Conservation (phyloP, 1,139 yeast genomes). For the Candida neerlandica region DNA sequence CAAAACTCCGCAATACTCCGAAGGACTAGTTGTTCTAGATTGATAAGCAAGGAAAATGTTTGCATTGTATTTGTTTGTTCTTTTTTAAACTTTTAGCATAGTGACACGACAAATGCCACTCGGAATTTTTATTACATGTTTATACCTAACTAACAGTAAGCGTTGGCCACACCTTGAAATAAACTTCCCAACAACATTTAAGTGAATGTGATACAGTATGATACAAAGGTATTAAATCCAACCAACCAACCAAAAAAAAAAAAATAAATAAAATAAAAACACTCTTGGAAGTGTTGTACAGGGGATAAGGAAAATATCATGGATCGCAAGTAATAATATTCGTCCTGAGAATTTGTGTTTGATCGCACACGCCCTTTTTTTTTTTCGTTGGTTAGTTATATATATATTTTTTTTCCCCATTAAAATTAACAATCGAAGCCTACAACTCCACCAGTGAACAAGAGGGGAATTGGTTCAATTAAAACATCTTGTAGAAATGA, state of each 20-base stretch:
- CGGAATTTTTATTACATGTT: too few species aligned
- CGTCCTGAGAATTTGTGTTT: too few species aligned
- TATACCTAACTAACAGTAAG: too few species aligned
- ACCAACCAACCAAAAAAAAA: too few species aligned
- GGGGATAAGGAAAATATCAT: too few species aligned
- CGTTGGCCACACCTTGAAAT: not conserved
- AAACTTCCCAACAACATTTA: too few species aligned
- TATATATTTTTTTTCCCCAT: not conserved
- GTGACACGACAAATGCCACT: not conserved
- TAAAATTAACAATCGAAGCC: not conserved
- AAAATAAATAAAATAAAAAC: too few species aligned
- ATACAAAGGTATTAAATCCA: too few species aligned
- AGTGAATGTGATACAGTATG: too few species aligned
- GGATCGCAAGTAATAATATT: too few species aligned
- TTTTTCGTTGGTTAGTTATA: not conserved
- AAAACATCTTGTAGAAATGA: not conserved
- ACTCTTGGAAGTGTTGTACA: too few species aligned
- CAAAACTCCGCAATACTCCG: slow-evolving; percentile 5
- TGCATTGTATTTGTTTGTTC: not conserved
- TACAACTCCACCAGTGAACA: not conserved
- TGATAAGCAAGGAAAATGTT: not conserved
- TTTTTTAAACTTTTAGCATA: not conserved
- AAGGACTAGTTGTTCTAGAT: not conserved
- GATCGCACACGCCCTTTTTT: too few species aligned
- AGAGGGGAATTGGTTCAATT: not conserved